phyloP scores from a whole-genome alignment of 495 filamentous ascomycete species.

The Penicillium pulvis region DNA sequence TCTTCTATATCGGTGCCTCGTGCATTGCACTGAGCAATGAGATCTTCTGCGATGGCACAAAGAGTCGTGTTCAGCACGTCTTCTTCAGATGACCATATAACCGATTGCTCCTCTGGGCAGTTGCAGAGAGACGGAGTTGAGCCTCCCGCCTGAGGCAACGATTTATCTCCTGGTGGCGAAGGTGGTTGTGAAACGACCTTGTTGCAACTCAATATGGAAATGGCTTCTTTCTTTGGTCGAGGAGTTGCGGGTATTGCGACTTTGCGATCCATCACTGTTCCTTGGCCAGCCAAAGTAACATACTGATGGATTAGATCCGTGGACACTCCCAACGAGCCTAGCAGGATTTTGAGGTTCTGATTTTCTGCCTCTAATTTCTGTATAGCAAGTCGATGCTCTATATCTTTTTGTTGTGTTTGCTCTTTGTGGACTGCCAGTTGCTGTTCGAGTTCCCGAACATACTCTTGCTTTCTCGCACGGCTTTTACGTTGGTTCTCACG shows the following conservation, averaged over 20 bases:
- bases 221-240: neutral
- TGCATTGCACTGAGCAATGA: conserved; percentile 44
- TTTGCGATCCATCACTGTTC: conserved; percentile 28
- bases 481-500: conserved; percentile 85
- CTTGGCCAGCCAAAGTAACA: conserved; percentile 24
- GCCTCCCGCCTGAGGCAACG: neutral
- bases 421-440: conserved; percentile 61
- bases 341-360: conserved; percentile 29
- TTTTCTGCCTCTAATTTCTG: conserved; percentile 47
- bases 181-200: neutral
- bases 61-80: conserved; percentile 44
- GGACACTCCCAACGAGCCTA: conserved; percentile 32
- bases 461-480: conserved; percentile 74
- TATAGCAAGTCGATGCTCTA: conserved; percentile 36
- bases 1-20: conserved; percentile 38
- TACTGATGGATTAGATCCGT: conserved; percentile 33
- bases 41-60: conserved; percentile 43
- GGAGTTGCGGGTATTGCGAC: conserved; percentile 43
- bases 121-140: neutral
- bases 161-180: neutral
- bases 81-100: conserved; percentile 18
- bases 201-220: neutral
- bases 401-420: conserved; percentile 35
- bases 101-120: conserved; percentile 17
- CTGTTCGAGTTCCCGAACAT: conserved; percentile 69